Evolutionary conservation across 495 filamentous ascomycete species (phyloP).

Genomic region (Lepraria neglecta): DNA sequence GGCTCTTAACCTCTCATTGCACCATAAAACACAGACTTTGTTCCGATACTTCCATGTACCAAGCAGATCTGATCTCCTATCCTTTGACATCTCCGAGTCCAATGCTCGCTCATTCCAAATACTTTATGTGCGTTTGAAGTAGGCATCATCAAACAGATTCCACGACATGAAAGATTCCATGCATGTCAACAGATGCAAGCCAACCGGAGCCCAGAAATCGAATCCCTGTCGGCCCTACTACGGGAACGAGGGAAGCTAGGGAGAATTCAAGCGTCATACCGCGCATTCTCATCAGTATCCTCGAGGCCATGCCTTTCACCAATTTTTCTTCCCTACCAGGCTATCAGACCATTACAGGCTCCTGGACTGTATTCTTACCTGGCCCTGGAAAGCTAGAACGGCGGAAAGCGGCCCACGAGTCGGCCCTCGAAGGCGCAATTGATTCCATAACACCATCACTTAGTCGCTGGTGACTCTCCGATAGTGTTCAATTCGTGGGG

Average conservation of each 20-base stretch:
- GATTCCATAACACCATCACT: neutral
- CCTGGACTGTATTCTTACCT: neutral
- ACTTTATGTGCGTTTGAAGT: neutral
- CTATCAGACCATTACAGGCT: neutral
- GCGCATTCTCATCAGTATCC: neutral
- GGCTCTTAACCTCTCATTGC: neutral
- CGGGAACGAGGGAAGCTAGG: constrained; percentile 15
- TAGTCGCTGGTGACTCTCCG: neutral
- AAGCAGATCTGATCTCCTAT: neutral
- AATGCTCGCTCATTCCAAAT: neutral
- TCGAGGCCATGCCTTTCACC: neutral
- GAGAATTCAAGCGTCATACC: neutral
- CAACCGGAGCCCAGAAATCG: neutral
- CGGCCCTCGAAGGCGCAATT: neutral
- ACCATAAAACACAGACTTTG: neutral
- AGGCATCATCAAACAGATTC: neutral
- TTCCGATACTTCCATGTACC: neutral
- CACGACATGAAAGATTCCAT: neutral
- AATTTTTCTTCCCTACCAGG: neutral
- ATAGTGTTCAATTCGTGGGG: neutral
- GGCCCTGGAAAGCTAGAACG: too few relatives aligned
- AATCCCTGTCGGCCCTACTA: neutral
- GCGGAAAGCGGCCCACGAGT: neutral
- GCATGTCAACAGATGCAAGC: neutral
- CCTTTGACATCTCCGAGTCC: neutral